A percentile compares a stretch with the other conserved stretches of the same genome.
Conservation (phyloP, 176 grass and related monocot genomes). For the Cenchrus fungigraminus region DNA sequence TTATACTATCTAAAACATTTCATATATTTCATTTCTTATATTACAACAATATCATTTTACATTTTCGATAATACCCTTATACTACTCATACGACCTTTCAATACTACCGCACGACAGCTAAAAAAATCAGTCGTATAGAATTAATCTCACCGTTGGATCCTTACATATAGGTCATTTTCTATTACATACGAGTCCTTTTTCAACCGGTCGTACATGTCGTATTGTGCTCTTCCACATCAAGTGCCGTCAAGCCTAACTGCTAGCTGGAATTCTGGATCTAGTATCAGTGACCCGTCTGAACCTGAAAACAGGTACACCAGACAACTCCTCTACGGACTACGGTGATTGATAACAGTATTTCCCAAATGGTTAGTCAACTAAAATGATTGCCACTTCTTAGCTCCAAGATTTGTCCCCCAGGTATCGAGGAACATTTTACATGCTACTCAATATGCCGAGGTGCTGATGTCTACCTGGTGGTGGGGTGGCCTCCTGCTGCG, state of each 20-base stretch:
- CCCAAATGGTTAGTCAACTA: slow-evolving; percentile 59
- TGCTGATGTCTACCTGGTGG: slow-evolving; percentile 66
- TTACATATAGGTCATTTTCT: no score
- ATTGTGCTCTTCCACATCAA: slow-evolving; percentile 60
- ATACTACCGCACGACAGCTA: no score
- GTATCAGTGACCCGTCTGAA: slow-evolving; percentile 65
- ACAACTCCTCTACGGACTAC: slow-evolving; percentile 51
- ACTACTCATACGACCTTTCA: no score
- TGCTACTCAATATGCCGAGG: slow-evolving; percentile 61
- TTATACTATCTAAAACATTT: no score
- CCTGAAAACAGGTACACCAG: slow-evolving; percentile 59
- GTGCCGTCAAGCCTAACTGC: slow-evolving; percentile 41
- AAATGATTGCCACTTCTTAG: slow-evolving; percentile 84
- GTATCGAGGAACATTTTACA: slow-evolving; percentile 88
- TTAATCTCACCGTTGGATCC: no score
- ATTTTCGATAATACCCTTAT: no score
- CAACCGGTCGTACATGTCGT: slow-evolving; percentile 32
- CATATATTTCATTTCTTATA: no score
- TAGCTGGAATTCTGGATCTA: slow-evolving; percentile 82
- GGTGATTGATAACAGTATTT: slow-evolving; percentile 63
- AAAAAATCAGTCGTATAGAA: no score
- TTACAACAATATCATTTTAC: no score
- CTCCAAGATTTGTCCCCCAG: slow-evolving; percentile 71
- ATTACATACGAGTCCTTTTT: no score
- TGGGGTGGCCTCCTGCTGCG: slow-evolving; percentile 81